phyloP scores from a whole-genome alignment of 2,329 filamentous ascomycete species.

The Aurifilum marmelostoma region DNA sequence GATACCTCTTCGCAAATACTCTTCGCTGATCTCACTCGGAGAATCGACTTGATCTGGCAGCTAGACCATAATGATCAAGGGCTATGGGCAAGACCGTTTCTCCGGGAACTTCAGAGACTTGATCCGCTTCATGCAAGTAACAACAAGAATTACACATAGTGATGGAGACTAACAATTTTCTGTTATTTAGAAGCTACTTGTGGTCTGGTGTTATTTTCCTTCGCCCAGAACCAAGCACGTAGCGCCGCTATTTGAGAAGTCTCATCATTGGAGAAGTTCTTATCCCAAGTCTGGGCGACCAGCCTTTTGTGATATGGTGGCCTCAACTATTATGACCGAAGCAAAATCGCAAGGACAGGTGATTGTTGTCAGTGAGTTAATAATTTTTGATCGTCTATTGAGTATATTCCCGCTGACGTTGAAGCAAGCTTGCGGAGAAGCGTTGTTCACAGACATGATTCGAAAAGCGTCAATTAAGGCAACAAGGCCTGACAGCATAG shows the following conservation, averaged over 20 bases:
- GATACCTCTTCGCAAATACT: background rate
- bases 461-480: too few species aligned
- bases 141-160: too few species aligned
- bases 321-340: background rate
- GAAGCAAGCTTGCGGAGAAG: too few species aligned
- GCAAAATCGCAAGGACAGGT: background rate
- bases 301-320: background rate
- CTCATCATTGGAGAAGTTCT: background rate
- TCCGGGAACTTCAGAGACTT: background rate
- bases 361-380: constrained; percentile 2
- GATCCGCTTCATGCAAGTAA: too few species aligned
- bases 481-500: too few species aligned
- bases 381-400: background rate
- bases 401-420: too few species aligned
- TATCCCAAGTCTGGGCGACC: background rate
- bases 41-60: background rate
- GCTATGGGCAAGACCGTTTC: background rate
- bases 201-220: background rate
- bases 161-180: background rate
- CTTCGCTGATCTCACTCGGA: background rate
- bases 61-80: constrained; percentile 8
- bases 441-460: too few species aligned
- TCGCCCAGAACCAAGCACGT: background rate
- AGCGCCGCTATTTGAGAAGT: background rate
- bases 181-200: background rate